Evolutionary conservation across 2,329 filamentous ascomycete species (phyloP).

Genomic region (Colletotrichum tropicale): DNA sequence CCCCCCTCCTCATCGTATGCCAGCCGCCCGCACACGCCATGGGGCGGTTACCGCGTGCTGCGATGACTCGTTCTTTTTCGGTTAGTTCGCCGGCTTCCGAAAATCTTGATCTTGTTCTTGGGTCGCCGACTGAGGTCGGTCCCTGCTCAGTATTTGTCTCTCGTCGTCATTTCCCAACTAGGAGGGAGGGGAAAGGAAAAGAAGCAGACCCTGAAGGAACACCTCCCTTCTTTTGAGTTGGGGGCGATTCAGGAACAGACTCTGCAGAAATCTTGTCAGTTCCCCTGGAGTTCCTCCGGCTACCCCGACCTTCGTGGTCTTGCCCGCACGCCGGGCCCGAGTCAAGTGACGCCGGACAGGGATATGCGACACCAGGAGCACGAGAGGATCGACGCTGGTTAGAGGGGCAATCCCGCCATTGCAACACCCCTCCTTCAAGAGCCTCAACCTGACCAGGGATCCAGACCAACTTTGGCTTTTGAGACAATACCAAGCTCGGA

Average conservation of each 20-base stretch:
- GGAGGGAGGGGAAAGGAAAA: background rate
- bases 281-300: background rate
- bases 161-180: background rate
- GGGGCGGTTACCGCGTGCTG: background rate
- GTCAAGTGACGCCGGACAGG: slow-evolving; percentile 7
- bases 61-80: background rate
- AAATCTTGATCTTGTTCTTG: background rate
- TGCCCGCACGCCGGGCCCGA: background rate
- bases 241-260: background rate
- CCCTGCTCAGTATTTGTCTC: background rate
- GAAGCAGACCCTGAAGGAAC: background rate
- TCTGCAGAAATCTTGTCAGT: background rate
- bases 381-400: slow-evolving; percentile 6
- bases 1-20: background rate
- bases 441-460: background rate
- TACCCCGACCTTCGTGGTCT: background rate
- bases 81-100: slow-evolving; percentile 1
- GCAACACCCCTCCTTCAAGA: background rate
- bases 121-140: background rate
- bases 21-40: background rate
- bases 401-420: background rate
- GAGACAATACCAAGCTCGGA: slow-evolving; percentile 15
- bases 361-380: slow-evolving; percentile 11
- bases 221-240: background rate
- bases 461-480: background rate